Percentiles rank a stretch among this genome's conserved stretches.
These are phyloP conservation scores for Kwoniella europaea DNA, from an alignment of 768 basidiomycete species.

Conservation along the genomic window DNA sequence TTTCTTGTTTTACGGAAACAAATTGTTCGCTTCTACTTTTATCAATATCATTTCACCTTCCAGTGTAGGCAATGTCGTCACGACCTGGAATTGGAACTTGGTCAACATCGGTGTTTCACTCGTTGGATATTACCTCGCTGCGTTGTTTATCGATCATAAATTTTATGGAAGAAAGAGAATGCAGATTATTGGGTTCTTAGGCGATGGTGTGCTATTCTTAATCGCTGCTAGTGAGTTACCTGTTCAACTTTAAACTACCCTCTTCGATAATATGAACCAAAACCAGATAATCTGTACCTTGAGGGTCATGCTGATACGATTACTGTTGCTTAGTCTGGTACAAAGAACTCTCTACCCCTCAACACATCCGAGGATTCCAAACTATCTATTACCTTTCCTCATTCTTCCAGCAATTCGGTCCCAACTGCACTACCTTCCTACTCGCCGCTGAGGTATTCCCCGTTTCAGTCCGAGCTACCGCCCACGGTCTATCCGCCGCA, in stretches of 20 bases:
- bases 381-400: slow-evolving; percentile 58
- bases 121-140: slow-evolving; percentile 59
- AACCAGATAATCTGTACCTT: no score
- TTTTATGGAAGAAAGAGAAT: slow-evolving; percentile 57
- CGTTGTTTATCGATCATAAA: slow-evolving; percentile 60
- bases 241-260: no score
- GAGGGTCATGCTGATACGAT: background rate
- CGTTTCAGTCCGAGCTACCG: slow-evolving; percentile 59
- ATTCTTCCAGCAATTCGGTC: slow-evolving; percentile 60
- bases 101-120: slow-evolving; percentile 59
- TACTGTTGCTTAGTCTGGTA: slow-evolving; percentile 50
- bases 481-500: slow-evolving; percentile 58
- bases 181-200: slow-evolving; percentile 59
- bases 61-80: slow-evolving; percentile 55
- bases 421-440: slow-evolving; percentile 59
- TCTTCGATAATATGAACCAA: no score
- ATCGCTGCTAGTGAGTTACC: slow-evolving; percentile 42
- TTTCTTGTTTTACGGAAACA: slow-evolving; percentile 59
- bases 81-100: slow-evolving; percentile 60
- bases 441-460: slow-evolving; percentile 61
- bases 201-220: slow-evolving; percentile 56
- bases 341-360: slow-evolving; percentile 41
- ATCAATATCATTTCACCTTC: slow-evolving; percentile 59
- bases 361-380: slow-evolving; percentile 59
- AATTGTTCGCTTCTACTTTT: slow-evolving; percentile 59